Conservation (phyloP, 2,329 filamentous ascomycete species). For the Cladosporium cucumerinum region DNA sequence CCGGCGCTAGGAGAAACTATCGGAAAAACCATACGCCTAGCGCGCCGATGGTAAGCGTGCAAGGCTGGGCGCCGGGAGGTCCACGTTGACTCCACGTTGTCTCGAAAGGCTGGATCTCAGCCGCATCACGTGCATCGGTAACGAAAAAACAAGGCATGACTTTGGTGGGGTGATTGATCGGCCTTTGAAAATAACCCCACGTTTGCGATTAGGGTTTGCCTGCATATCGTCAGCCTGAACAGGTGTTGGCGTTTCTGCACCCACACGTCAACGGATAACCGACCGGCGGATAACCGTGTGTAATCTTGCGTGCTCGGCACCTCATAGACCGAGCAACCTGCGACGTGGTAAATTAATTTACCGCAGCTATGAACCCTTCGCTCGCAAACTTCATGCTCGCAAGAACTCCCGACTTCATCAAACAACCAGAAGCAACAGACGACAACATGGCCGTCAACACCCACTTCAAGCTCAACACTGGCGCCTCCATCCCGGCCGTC, state of each 20-base stretch:
- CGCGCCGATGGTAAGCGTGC: slow-evolving; percentile 8
- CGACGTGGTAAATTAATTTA: not conserved
- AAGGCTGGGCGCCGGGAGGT: not conserved
- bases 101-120: not conserved
- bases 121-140: not conserved
- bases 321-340: slow-evolving; percentile 3
- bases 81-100: not conserved
- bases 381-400: slow-evolving; percentile 33
- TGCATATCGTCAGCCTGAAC: not conserved
- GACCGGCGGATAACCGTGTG: slow-evolving; percentile 1
- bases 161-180: not conserved
- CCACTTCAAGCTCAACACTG: slow-evolving; percentile 37
- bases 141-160: not conserved
- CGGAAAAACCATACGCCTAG: slow-evolving; percentile 6
- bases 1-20: slow-evolving; percentile 5
- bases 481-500: slow-evolving; percentile 38
- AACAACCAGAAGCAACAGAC: slow-evolving; percentile 23
- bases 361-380: slow-evolving; percentile 28
- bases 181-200: not conserved
- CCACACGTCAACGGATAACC: not conserved
- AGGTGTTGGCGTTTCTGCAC: slow-evolving; percentile 3
- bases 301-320: slow-evolving; percentile 8
- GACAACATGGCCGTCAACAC: slow-evolving; percentile 31
- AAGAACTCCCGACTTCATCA: slow-evolving; percentile 28
- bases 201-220: slow-evolving; percentile 5